Conservation (phyloP, 495 filamentous ascomycete species). For the Diplogelasinospora grovesii region DNA sequence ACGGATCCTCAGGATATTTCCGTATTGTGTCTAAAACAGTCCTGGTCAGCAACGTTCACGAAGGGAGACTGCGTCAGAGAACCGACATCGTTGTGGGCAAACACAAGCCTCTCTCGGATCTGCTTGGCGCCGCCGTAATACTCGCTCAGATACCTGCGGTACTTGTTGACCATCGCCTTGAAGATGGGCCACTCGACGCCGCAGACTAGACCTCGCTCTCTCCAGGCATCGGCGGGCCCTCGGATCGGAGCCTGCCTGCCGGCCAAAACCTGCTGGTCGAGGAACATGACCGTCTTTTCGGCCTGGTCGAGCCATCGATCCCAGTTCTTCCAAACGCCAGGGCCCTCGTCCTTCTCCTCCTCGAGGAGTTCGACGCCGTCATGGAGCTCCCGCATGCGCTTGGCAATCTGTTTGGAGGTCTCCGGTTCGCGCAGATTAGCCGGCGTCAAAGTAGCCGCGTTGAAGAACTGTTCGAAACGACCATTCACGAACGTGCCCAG, state of each 20-base stretch:
- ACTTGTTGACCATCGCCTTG: conserved; percentile 65
- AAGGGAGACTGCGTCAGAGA: background rate
- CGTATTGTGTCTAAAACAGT: conserved; percentile 78
- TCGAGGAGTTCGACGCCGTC: conserved; percentile 82
- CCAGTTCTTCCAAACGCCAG: conserved; percentile 87
- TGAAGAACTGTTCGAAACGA: conserved; percentile 91
- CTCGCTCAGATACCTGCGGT: conserved; percentile 65
- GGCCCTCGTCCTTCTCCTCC: conserved; percentile 68
- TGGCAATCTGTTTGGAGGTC: conserved; percentile 91
- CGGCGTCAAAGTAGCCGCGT: conserved; percentile 70
- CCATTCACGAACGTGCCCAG: conserved; percentile 92
- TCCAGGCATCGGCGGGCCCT: conserved; percentile 47
- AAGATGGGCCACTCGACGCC: conserved; percentile 82
- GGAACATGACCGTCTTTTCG: conserved; percentile 66
- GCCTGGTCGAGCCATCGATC: conserved; percentile 85
- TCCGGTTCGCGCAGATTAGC: conserved; percentile 72
- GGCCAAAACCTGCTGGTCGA: conserved; percentile 58
- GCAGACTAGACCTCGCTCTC: conserved; percentile 66
- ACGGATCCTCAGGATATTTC: conserved; percentile 88
- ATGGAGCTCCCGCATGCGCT: conserved; percentile 94
- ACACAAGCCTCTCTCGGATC: conserved; percentile 72
- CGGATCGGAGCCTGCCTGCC: conserved; percentile 15
- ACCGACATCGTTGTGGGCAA: conserved; percentile 95
- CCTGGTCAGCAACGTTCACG: conserved; percentile 5
- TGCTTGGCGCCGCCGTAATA: conserved; percentile 59